Percentiles rank a stretch among this genome's conserved stretches.
These are phyloP conservation scores for Linnemannia exigua DNA, from an alignment of 192 early-diverging fungal genomes.

Conservation along the genomic window DNA sequence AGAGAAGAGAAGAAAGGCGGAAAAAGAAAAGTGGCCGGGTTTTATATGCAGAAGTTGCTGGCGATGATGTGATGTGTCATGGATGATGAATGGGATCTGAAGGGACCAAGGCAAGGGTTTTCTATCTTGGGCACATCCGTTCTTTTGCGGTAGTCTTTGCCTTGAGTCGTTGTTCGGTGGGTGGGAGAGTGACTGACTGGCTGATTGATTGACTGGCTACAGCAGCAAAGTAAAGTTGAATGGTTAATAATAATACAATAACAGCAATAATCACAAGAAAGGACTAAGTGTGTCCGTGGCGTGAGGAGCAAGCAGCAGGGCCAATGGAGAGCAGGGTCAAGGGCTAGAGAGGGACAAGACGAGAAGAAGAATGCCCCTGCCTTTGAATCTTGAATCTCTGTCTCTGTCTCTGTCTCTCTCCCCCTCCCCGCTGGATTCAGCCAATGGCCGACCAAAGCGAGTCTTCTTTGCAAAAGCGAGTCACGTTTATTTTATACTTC, in stretches of 20 bases:
- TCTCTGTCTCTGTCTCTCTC: not conserved
- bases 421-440: not conserved
- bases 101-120: not conserved
- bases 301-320: not conserved
- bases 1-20: not conserved
- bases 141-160: not conserved
- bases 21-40: not conserved
- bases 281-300: constrained; percentile 5
- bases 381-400: too few relatives aligned
- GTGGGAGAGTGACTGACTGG: too few relatives aligned
- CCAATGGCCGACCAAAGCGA: constrained; percentile 19
- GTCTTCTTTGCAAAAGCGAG: not conserved
- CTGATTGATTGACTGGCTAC: too few relatives aligned
- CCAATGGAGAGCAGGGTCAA: too few relatives aligned
- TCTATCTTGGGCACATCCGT: constrained; percentile 9
- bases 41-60: not conserved
- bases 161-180: too few relatives aligned
- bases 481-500: not conserved
- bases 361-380: not conserved
- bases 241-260: too few relatives aligned
- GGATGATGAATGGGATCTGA: not conserved
- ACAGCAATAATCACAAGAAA: too few relatives aligned
- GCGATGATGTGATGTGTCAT: constrained; percentile 12
- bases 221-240: not conserved
- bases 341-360: not conserved